Conservation (phyloP, 2,329 filamentous ascomycete species). For the Stachybotrys echinatus region DNA sequence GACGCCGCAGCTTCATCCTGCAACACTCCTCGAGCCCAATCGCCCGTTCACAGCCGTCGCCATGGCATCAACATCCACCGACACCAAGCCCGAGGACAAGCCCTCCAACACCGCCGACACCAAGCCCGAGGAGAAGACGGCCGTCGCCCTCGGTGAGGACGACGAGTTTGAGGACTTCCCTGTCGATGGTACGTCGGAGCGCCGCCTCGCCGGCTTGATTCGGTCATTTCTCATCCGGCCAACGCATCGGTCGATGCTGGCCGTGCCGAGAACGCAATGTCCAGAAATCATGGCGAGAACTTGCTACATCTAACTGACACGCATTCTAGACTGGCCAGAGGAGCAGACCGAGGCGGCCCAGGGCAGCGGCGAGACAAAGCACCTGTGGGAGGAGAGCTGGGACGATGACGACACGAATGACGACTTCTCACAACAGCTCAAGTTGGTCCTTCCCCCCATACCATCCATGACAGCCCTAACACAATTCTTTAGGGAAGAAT, state of each 20-base stretch:
- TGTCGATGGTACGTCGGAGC: conserved; percentile 72
- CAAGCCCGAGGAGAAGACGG: conserved; percentile 27
- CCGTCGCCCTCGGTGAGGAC: conserved; percentile 81
- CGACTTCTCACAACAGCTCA: conserved; percentile 91
- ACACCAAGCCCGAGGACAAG: conserved; percentile 29
- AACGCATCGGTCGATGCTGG: no score
- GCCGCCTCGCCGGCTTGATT: no score
- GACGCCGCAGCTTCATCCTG: no score
- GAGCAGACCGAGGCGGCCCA: conserved; percentile 82
- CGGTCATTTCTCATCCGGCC: no score
- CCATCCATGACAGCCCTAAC: background rate
- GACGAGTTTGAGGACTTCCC: conserved; percentile 99
- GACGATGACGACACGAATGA: conserved; percentile 97
- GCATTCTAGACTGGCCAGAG: conserved; percentile 91
- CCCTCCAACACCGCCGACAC: conserved; percentile 19
- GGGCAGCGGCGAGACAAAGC: conserved; percentile 60
- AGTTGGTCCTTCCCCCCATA: conserved; percentile 50
- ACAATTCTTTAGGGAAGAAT: conserved; percentile 61
- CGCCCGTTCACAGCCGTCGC: background rate
- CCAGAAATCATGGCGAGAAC: no score
- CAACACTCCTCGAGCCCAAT: no score
- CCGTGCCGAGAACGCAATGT: no score
- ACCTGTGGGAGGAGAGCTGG: conserved; percentile 99
- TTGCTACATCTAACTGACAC: no score
- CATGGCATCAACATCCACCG: conserved; percentile 12